A percentile compares a stretch with the other conserved stretches of the same genome.
These are phyloP conservation scores for Alternaria longipes DNA, from an alignment of 2,329 filamentous ascomycete species.

Conservation along the genomic window DNA sequence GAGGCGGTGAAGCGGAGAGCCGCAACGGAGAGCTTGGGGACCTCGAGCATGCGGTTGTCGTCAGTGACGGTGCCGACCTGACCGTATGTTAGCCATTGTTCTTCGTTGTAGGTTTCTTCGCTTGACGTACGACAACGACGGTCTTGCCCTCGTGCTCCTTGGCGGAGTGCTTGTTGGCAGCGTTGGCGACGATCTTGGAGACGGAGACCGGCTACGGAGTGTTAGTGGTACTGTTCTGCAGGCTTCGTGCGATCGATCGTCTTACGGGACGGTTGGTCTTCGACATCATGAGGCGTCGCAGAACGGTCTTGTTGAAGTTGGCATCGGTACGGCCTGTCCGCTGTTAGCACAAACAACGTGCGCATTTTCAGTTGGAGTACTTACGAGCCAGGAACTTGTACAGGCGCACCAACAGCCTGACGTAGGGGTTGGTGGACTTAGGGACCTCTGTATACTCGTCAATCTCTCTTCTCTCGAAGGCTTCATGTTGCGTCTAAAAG, in stretches of 20 bases:
- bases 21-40: constrained; percentile 93
- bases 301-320: constrained; percentile 98
- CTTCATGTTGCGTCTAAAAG: constrained; percentile 52
- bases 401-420: constrained; percentile 97
- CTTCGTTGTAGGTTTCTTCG: not conserved
- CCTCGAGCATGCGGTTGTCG: constrained; percentile 83
- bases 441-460: constrained; percentile 52
- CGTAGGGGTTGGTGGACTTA: constrained; percentile 98
- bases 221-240: constrained; percentile 27
- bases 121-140: constrained; percentile 72
- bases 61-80: constrained; percentile 90
- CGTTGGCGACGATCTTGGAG: constrained; percentile 79
- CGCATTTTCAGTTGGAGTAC: constrained; percentile 51
- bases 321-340: constrained; percentile 87
- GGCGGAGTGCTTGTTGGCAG: constrained; percentile 60
- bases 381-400: constrained; percentile 96
- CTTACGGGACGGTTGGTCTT: constrained; percentile 83
- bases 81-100: constrained; percentile 23
- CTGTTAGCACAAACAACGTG: constrained; percentile 37
- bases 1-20: constrained; percentile 97
- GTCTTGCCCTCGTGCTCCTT: constrained; percentile 77
- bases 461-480: constrained; percentile 43
- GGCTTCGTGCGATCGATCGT: constrained; percentile 8
- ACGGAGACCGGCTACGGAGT: constrained; percentile 74
- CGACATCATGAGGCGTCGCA: constrained; percentile 97